Conservation (phyloP, 2,329 filamentous ascomycete genomes). For the Purpureocillium takamizusanense region DNA sequence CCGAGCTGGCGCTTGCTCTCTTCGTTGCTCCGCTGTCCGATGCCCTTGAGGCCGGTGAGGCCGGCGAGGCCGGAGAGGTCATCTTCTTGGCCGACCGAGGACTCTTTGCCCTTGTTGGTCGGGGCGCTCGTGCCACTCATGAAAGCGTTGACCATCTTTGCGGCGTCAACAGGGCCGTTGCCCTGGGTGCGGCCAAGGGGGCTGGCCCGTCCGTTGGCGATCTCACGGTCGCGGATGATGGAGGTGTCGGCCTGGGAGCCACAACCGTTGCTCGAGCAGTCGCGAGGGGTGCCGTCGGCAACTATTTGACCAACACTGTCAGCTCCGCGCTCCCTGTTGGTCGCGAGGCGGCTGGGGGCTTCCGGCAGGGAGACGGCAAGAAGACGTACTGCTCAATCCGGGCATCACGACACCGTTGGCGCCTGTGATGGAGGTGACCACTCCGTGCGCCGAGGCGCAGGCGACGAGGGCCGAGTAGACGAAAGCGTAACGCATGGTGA, state of each 20-base stretch:
- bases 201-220: constrained; percentile 40
- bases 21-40: constrained; percentile 10
- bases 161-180: constrained; percentile 49
- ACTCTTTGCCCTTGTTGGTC: constrained; percentile 27
- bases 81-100: constrained; percentile 33
- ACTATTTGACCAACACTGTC: constrained; percentile 27
- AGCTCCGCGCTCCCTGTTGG: background rate
- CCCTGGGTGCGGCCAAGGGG: constrained; percentile 57
- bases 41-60: constrained; percentile 18
- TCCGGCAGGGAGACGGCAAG: too few species aligned
- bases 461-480: constrained; percentile 28
- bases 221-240: constrained; percentile 55
- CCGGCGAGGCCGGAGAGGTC: constrained; percentile 29
- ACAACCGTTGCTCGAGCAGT: constrained; percentile 52
- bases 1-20: constrained; percentile 19
- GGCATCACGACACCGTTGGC: constrained; percentile 56
- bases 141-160: constrained; percentile 48
- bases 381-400: constrained; percentile 32
- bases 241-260: constrained; percentile 62
- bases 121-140: constrained; percentile 38
- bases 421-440: constrained; percentile 45
- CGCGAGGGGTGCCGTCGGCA: constrained; percentile 57
- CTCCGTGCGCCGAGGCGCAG: constrained; percentile 47
- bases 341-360: too few species aligned
- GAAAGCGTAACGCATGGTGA: constrained; percentile 20